Base-by-base conservation (phyloP, 345 rosid species). In the Erodium maritimum region DNA sequence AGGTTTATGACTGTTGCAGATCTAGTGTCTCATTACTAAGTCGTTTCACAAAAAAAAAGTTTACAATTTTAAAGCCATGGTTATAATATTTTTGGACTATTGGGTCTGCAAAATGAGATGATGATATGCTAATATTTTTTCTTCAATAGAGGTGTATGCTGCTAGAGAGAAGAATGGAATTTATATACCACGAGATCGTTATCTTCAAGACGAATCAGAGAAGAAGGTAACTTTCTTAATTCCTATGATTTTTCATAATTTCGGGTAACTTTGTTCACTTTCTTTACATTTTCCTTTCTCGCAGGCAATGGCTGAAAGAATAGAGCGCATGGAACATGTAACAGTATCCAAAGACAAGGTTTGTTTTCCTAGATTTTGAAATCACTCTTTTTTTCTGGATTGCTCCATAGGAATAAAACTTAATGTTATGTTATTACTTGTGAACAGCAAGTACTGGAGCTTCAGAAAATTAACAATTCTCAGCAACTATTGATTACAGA, bases 141-240 rank as follows among this genome's bases (percentile, higher is more conserved):
- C 25, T 63, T 33, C 45, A n/a, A 65, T 68, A 91, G 96, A 93
- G 95, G 99, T 89, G 57, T 93, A 85, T 73, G 95, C 97, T 60
- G 84, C 97, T 56, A 89, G 97, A 75, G 99, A 93, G 76, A 93
- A 89, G 69, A 93, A 93, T 73, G 99, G 99, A 58, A 87, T 93
- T 52, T 93, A 89, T 64, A 88, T 93, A 67, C 97, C 99, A 51
- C 75, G 87, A 61, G 95, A 93, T 69, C 87, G 97, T 58, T 93
- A 81, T 64, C 87, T 82, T 67, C 86, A 79, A 63, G 99, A 93
- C 69, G 97, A 89, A 79, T 91, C 93, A 19, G 95, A 93, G 78
- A 93, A 89, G 76, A 93, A 89, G 96, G 99, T 91, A 37, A 23
- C 51, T 23, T 58, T 54, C 56, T 61, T 65, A 54, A 22, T 11